Conservation (phyloP, 441 rosid species). For the Populus trichocarpa region DNA sequence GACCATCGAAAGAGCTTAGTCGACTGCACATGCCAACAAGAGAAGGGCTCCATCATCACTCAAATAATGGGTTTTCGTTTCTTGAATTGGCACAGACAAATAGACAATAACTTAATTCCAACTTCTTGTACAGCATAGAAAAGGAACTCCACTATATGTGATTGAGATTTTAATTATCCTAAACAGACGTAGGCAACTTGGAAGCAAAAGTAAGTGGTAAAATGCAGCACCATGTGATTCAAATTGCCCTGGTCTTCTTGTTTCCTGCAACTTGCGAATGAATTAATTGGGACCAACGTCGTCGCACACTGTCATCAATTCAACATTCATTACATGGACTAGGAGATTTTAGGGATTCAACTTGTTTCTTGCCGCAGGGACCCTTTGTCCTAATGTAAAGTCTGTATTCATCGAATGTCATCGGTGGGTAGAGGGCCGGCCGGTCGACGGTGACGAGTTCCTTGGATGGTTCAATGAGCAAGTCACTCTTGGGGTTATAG, state of each 20-base stretch:
- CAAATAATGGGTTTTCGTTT: background rate
- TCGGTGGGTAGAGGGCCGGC: constrained; percentile 62
- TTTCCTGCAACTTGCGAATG: no score
- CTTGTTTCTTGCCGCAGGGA: constrained; percentile 74
- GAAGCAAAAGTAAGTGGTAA: background rate
- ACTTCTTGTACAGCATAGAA: background rate
- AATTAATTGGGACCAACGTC: background rate
- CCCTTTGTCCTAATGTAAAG: constrained; percentile 67
- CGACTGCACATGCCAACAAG: background rate
- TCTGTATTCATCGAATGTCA: constrained; percentile 80
- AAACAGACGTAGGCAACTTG: background rate
- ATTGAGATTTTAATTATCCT: background rate
- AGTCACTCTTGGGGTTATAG: constrained; percentile 83
- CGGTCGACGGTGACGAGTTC: constrained; percentile 53
- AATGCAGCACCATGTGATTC: background rate
- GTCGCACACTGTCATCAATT: background rate
- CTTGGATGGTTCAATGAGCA: constrained; percentile 56
- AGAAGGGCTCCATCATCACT: background rate
- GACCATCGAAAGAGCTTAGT: no score
- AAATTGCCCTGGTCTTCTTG: background rate
- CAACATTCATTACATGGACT: background rate
- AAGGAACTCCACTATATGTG: background rate
- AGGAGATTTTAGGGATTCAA: constrained; percentile 45
- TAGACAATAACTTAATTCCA: background rate
- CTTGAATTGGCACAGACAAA: background rate